A percentile compares a stretch with the other conserved stretches of the same genome.
Conservation (phyloP, 345 rosid genomes). For the Hibiscus mutabilis region DNA sequence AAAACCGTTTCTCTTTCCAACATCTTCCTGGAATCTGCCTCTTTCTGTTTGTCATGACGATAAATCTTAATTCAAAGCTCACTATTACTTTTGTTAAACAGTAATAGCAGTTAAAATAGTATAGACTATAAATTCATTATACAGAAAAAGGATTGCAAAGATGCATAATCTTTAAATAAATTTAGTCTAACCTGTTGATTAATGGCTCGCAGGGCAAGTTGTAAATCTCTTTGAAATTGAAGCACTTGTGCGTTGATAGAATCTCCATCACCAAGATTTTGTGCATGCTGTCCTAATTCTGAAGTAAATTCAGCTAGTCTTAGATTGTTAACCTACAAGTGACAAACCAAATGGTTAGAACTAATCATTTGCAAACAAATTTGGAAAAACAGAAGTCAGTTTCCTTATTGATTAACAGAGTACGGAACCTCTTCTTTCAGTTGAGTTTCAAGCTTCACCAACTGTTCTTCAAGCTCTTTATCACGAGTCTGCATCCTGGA, state of each 20-base stretch:
- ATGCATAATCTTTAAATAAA: neutral
- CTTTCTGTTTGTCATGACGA: constrained; percentile 35
- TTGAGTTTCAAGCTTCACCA: constrained; percentile 32
- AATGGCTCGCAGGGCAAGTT: constrained; percentile 28
- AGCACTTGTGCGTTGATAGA: constrained; percentile 33
- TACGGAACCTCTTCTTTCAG: constrained; percentile 47
- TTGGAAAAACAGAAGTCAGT: neutral
- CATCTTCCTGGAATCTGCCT: constrained; percentile 38
- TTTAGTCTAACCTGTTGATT: constrained; percentile 38
- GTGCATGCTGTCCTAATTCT: constrained; percentile 36
- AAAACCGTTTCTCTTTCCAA: constrained; percentile 49
- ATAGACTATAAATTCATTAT: neutral
- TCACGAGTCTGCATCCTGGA: constrained; percentile 41
- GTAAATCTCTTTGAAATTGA: constrained; percentile 49
- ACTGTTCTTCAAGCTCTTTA: constrained; percentile 55
- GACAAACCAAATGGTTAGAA: constrained; percentile 1
- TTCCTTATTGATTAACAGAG: neutral
- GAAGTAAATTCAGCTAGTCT: constrained; percentile 35
- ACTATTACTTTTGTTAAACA: neutral
- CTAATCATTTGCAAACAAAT: neutral
- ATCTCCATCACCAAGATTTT: constrained; percentile 36
- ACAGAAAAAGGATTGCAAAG: neutral
- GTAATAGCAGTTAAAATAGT: neutral
- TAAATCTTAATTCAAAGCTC: neutral
- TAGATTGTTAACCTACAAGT: constrained; percentile 31